These are phyloP conservation scores for Solanum ossicruentum DNA, from an alignment of 257 asterid genomes.

Conservation along the genomic window DNA sequence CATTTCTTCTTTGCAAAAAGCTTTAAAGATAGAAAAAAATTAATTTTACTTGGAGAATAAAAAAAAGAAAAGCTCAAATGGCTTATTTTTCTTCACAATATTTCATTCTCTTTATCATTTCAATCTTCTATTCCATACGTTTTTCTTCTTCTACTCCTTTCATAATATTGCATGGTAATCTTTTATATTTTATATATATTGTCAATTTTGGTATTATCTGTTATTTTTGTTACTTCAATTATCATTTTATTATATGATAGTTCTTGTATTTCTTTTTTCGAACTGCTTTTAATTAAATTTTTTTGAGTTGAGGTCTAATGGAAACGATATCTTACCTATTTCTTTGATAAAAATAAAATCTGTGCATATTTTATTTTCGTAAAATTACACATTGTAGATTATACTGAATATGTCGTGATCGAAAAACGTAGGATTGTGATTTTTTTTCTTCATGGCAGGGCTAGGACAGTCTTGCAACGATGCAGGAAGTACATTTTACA, in stretches of 20 bases:
- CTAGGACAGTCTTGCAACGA: constrained; percentile 4
- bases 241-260: neutral
- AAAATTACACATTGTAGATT: fast-evolving
- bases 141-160: constrained; percentile 10
- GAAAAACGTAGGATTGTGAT: neutral
- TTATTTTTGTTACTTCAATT: neutral
- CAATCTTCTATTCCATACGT: neutral
- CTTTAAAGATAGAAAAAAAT: neutral
- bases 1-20: neutral
- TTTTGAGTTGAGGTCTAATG: fast-evolving
- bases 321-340: fast-evolving
- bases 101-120: neutral
- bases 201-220: neutral
- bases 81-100: neutral
- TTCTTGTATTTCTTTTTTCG: neutral
- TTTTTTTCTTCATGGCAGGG: neutral
- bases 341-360: fast-evolving
- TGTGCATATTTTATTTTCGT: fast-evolving
- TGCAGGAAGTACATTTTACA: neutral
- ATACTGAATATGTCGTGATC: neutral
- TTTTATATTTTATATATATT: neutral
- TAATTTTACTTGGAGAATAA: neutral
- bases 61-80: neutral
- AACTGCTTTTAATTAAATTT: neutral
- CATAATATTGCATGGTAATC: constrained; percentile 19